Base-by-base conservation (phyloP, 495 filamentous ascomycete species). In the Tuber borchii region DNA sequence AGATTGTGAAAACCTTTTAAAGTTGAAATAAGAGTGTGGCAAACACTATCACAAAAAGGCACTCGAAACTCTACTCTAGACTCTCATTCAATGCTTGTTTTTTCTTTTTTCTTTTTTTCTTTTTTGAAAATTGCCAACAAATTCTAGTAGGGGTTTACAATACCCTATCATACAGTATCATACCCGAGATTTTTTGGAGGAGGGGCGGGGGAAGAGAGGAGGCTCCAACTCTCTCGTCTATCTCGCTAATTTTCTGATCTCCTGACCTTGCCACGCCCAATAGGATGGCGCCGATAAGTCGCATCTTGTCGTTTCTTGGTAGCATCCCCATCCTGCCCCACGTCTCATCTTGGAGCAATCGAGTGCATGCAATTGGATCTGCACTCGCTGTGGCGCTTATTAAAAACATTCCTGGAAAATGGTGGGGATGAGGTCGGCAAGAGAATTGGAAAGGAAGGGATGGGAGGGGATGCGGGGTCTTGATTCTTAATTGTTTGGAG, bases 211-310 rank as follows among this genome's bases (percentile, higher is more conserved):
- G 6, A n/a, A 0, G 26, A 65, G 12, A 65, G 3, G 56, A 65
- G 7, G 14, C 56, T 65, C 56, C n/a, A 14, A 61, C n/a, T 12
- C 51, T 46, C 51, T 31, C 26, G n/a, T 65, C 56, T 31, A 31
- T 65, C n/a, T 31, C 56, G 56, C 56, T 31, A 31, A 65, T 65
- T 65, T 65, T 65, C 56, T 31, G 56, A 65, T 31, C 56, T 65
- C 26, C 56, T 65, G 56, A 65, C 56, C 26, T 31, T 31, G 26
- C n/a, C n/a, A 31, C 6, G 56, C 56, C 56, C 56, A 65, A 65
- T 65, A 10, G 56, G 56, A 31, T 17, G 12, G n/a, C 12, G 26
- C n/a, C 56, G 56, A 31, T 65, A 14, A 65, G 56, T 65, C n/a
- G n/a, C 56, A 31, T 65, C 56, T 31, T 65, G 56, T 65, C n/a